phyloP scores from a whole-genome alignment of 257 asterid genomes.

The Solanum dulcamara region DNA sequence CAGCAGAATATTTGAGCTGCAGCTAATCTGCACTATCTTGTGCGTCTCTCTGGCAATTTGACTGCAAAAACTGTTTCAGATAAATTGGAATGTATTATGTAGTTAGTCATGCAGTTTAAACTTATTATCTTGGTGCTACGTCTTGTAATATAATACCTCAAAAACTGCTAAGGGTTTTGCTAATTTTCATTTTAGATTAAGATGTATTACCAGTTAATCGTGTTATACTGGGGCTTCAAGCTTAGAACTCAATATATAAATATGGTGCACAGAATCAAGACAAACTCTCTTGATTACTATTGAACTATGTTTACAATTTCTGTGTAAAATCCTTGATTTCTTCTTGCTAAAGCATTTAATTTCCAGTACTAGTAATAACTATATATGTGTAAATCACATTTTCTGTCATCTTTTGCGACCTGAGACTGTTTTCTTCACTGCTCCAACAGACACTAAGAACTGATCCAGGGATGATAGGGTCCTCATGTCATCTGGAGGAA shows the following conservation, averaged over 20 bases:
- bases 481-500: conserved; percentile 95
- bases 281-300: background rate
- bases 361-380: background rate
- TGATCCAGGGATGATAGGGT: conserved; percentile 89
- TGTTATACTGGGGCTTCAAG: background rate
- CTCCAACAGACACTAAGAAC: conserved; percentile 85
- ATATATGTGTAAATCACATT: background rate
- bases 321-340: background rate
- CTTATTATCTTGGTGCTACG: background rate
- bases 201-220: background rate
- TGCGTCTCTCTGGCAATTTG: background rate
- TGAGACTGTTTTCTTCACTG: conserved; percentile 86
- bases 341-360: background rate
- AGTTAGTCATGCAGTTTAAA: background rate
- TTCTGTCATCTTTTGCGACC: conserved; percentile 52
- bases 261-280: background rate
- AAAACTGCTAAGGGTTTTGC: background rate
- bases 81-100: background rate
- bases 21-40: background rate
- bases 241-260: background rate
- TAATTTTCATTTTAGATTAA: background rate
- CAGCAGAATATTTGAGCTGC: conserved; percentile 6
- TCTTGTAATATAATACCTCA: background rate
- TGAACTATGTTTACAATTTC: background rate
- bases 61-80: background rate